Conservation (phyloP, 2,329 filamentous ascomycete species). For the Juglanconis juglandina region DNA sequence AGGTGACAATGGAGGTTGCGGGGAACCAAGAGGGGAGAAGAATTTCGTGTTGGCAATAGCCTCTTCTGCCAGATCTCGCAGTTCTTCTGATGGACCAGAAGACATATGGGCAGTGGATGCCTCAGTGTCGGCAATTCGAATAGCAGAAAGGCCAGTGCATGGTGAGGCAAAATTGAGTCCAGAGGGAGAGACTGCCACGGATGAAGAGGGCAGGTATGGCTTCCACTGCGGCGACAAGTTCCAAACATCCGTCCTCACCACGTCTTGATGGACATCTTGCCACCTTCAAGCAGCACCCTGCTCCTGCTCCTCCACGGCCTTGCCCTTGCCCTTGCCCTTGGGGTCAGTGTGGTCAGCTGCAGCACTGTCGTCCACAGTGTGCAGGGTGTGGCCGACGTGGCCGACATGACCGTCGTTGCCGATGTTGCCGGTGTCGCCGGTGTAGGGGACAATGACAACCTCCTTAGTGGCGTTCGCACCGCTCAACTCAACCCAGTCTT, state of each 20-base stretch:
- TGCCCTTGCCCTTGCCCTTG: conserved; percentile 4
- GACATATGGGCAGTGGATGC: not conserved
- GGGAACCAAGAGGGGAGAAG: conserved; percentile 5
- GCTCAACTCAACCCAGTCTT: not conserved
- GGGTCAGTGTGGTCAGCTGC: not conserved
- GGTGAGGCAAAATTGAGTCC: not conserved
- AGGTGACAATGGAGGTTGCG: not conserved
- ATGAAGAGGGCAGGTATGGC: not conserved
- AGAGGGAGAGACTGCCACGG: not conserved
- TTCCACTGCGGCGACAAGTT: conserved; percentile 11
- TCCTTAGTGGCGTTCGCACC: not conserved
- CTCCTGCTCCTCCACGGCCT: not conserved
- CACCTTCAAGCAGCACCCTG: conserved; percentile 2
- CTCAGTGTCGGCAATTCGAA: not conserved
- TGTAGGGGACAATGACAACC: not conserved
- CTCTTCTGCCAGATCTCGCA: conserved; percentile 9
- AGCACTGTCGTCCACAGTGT: not conserved
- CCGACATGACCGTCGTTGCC: too few relatives aligned
- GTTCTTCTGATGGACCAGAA: not conserved
- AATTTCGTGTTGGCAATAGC: conserved; percentile 2
- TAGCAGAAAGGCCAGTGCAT: not conserved
- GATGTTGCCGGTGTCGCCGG: not conserved
- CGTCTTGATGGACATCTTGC: conserved; percentile 7
- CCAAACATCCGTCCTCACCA: conserved; percentile 14
- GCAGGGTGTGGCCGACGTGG: too few relatives aligned